A percentile compares a stretch with the other conserved stretches of the same genome.
Evolutionary conservation across 176 grass and related monocot genomes (phyloP).

Genomic region (Triticum aestivum): DNA sequence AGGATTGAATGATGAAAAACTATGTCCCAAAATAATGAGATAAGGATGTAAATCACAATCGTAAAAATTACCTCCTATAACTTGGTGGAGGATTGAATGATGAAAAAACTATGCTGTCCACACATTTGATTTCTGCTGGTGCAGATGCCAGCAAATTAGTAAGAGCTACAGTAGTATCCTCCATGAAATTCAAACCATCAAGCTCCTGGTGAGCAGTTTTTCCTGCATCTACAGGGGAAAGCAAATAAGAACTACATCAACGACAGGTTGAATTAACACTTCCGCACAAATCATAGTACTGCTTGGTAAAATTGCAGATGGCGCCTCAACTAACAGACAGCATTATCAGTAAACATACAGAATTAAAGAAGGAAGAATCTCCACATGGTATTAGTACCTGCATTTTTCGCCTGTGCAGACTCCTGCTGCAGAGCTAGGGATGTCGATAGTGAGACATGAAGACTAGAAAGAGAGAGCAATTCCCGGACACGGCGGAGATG

Average conservation of each 20-base stretch:
- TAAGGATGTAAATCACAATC: neutral
- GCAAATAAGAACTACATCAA: neutral
- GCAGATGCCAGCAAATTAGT: constrained; percentile 57
- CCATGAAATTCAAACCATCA: constrained; percentile 91
- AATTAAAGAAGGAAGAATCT: constrained; percentile 18
- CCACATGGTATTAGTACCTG: constrained; percentile 44
- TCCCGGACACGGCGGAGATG: constrained; percentile 85
- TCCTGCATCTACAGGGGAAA: constrained; percentile 50
- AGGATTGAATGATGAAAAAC: no score
- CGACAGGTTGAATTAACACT: neutral
- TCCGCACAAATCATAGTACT: neutral
- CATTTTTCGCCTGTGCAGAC: constrained; percentile 59
- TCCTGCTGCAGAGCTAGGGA: constrained; percentile 86
- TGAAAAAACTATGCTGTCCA: constrained; percentile 84
- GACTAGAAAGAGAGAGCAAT: constrained; percentile 80
- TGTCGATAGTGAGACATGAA: constrained; percentile 85
- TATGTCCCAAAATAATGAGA: neutral
- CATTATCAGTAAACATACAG: constrained; percentile 3
- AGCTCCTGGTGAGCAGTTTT: constrained; percentile 73
- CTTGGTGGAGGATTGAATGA: constrained; percentile 96
- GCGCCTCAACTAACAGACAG: neutral
- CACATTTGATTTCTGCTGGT: constrained; percentile 74
- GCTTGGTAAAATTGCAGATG: neutral
- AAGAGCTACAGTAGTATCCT: constrained; percentile 55
- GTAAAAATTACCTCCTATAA: constrained; percentile 70